Conservation (phyloP, 495 filamentous ascomycete genomes). For the Aspergillus haitiensis region DNA sequence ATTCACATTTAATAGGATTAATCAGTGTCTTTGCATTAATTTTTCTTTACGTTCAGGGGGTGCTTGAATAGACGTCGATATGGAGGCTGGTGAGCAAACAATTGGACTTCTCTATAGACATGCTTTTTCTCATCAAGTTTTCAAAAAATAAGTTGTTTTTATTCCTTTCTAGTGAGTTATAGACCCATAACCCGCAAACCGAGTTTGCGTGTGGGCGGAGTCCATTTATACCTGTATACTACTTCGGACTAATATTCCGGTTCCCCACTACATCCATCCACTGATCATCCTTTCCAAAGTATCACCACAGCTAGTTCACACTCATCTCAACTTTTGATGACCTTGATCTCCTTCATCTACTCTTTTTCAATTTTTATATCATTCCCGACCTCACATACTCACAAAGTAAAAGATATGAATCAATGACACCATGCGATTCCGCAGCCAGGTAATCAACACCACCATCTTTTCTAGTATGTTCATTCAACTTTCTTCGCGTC, state of each 20-base stretch:
- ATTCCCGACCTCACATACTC: neutral
- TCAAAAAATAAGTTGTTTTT: too few species aligned
- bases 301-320: neutral
- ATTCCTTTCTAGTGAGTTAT: too few species aligned
- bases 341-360: neutral
- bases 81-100: too few species aligned
- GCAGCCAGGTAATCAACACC: slow-evolving; percentile 75
- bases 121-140: too few species aligned
- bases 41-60: neutral
- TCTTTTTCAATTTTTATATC: neutral
- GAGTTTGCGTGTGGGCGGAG: too few species aligned
- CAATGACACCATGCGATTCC: slow-evolving; percentile 48
- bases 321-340: too few species aligned
- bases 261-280: too few species aligned
- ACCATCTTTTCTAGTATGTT: slow-evolving; percentile 77
- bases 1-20: neutral
- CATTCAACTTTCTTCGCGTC: neutral
- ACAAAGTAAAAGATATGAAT: neutral
- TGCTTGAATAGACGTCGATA: too few species aligned
- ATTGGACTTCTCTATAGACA: too few species aligned
- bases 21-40: neutral
- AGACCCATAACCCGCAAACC: too few species aligned
- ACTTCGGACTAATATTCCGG: too few species aligned
- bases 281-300: neutral
- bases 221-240: too few species aligned